phyloP scores from a whole-genome alignment of 78 protist genomes.

The Cyanophora paradoxa region DNA sequence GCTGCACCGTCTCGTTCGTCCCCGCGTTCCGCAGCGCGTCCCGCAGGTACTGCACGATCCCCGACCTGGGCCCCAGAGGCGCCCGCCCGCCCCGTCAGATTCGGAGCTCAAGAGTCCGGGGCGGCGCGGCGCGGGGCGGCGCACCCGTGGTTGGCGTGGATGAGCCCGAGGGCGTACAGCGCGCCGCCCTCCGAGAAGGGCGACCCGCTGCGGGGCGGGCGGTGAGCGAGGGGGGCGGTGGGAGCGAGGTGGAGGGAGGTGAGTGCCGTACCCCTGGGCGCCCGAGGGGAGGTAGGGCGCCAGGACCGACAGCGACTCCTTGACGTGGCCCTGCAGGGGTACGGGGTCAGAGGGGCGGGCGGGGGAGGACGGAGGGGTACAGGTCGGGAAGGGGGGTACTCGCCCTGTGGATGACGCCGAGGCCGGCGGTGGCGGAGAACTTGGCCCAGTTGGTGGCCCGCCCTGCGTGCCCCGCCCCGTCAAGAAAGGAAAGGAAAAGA shows the following conservation, averaged over 20 bases:
- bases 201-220: neutral
- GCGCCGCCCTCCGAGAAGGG: slow-evolving; percentile 95
- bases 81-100: too few relatives aligned
- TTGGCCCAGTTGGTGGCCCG: slow-evolving; percentile 88
- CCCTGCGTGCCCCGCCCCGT: too few relatives aligned
- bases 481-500: too few relatives aligned
- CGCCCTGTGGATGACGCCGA: slow-evolving; percentile 46
- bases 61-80: too few relatives aligned
- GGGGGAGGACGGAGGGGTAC: too few relatives aligned
- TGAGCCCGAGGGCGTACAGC: slow-evolving; percentile 93
- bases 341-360: too few relatives aligned
- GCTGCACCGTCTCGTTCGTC: slow-evolving; percentile 65
- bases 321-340: slow-evolving; percentile 70
- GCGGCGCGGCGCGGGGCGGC: too few relatives aligned
- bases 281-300: slow-evolving; percentile 71
- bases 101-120: too few relatives aligned
- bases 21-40: slow-evolving; percentile 16
- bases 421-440: slow-evolving; percentile 33
- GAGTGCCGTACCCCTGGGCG: neutral
- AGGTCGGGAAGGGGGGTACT: too few relatives aligned
- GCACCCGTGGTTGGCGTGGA: slow-evolving; percentile 91
- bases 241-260: neutral
- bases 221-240: neutral
- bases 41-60: slow-evolving; percentile 1
- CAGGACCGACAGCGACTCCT: slow-evolving; percentile 46